Evolutionary conservation across 306 rosid genomes (phyloP).

Genomic region (Leucaena leucocephala): DNA sequence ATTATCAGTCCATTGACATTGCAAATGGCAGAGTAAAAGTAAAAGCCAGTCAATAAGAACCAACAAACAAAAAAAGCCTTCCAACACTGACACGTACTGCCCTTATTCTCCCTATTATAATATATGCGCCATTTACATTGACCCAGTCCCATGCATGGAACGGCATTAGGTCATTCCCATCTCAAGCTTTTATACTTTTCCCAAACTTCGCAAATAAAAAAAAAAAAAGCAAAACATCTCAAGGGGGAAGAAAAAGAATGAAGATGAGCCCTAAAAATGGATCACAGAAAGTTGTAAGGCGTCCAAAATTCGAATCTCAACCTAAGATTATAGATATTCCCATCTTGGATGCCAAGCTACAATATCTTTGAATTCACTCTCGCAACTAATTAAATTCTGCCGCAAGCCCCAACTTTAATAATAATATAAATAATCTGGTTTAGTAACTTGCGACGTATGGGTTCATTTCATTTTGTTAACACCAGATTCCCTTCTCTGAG

Average conservation of each 20-base stretch:
- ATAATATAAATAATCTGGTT: neutral
- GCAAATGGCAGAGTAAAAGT: neutral
- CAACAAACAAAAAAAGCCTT: neutral
- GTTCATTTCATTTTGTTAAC: neutral
- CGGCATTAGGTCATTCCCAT: constrained; percentile 36
- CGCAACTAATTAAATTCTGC: neutral
- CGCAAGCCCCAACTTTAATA: neutral
- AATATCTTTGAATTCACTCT: neutral
- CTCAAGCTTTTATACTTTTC: neutral
- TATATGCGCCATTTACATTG: neutral
- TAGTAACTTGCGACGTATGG: neutral
- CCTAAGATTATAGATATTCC: neutral
- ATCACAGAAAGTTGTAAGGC: neutral
- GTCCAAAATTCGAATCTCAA: neutral
- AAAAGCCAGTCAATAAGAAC: constrained; percentile 33
- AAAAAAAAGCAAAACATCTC: neutral
- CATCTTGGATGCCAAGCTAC: neutral
- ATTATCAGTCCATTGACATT: neutral
- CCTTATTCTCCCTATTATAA: constrained; percentile 17
- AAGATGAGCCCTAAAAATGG: neutral
- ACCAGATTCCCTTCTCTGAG: neutral
- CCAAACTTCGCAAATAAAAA: neutral
- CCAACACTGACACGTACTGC: constrained; percentile 37
- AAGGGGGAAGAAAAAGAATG: neutral
- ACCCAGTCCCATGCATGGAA: constrained; percentile 33